These are phyloP conservation scores for Suhomyces ambrosiae DNA, from an alignment of 1,139 yeast species.

Conservation along the genomic window DNA sequence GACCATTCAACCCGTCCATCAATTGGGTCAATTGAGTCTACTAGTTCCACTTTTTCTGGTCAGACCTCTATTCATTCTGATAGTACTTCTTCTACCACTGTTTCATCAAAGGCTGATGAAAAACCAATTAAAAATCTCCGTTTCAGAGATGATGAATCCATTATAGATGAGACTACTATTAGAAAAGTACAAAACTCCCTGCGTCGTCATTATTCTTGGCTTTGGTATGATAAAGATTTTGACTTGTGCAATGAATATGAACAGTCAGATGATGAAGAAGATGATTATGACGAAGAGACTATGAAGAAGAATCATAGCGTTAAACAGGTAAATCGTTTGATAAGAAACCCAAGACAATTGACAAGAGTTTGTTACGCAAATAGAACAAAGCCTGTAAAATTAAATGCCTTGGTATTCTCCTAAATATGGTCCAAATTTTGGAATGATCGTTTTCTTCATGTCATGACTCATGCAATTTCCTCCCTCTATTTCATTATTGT, in stretches of 20 bases:
- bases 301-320: conserved; percentile 23
- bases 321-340: conserved; percentile 29
- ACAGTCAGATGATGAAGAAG: conserved; percentile 25
- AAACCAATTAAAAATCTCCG: conserved; percentile 14
- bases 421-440: too few species aligned
- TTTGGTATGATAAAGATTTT: conserved; percentile 40
- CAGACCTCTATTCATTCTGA: conserved; percentile 15
- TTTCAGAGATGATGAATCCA: conserved; percentile 24
- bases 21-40: conserved; percentile 17
- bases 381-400: conserved; percentile 23
- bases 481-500: conserved; percentile 10
- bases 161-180: conserved; percentile 12
- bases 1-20: conserved; percentile 15
- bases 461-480: background rate
- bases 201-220: conserved; percentile 32
- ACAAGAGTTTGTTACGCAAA: conserved; percentile 37
- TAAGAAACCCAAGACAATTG: conserved; percentile 18
- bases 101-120: conserved; percentile 8
- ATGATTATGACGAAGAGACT: conserved; percentile 12
- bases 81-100: conserved; percentile 17
- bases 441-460: too few species aligned
- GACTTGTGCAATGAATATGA: conserved; percentile 32
- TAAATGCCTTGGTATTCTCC: conserved; percentile 35
- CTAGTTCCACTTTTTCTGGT: conserved; percentile 16
- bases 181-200: conserved; percentile 1